Evolutionary conservation across 805 yeast genomes (phyloP), one percentile per base, ranked within the genome.

Genomic region (Sporopachydermia quercuum): DNA sequence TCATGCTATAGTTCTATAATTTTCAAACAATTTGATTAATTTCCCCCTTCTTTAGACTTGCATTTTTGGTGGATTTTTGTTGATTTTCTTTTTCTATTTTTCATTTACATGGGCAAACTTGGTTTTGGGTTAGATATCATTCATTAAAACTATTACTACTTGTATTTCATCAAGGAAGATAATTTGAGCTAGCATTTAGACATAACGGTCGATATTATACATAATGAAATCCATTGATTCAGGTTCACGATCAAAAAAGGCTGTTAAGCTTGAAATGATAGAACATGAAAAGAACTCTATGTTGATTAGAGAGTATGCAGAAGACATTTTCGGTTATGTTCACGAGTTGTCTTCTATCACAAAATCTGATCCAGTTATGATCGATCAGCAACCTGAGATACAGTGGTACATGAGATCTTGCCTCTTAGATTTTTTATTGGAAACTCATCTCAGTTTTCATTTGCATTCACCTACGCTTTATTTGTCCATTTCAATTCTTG

Each of bases 351-450:
- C 14, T 11, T 6, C 18, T 8, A 17, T 5, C 5, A 36, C 38
- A 6, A 66, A 62, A 42, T 81, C 89, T 11, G 67, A 72, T 54
- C 52, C 76, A 43, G 57, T 70, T 54, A 65, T 85, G 58, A 81
- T 86, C 49, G 77, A 74, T 43, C 79, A 82, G 47, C 98, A 89
- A 60, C 96, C 96, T 6, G 94, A 86, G 52, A 65, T 89, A 43
- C 72, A 76, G 40, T 74, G 84, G 61, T 63, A 66, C 34, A 73
- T 82, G 61, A 71, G 98, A 49, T 73, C 74, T 30, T 75, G 76
- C 47, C 65, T 87, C 39, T 71, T 89, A 35, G 93, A 85, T 50
- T 89, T 86, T 52, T 60, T 86, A 16, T 68, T 83, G 47, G 91
- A 86, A 43, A 50, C 61, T 23, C 68, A 67, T 62, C 73, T 66